These are phyloP conservation scores for Agrostemma githago DNA, from an alignment of 148 eudicot genomes.

Conservation along the genomic window DNA sequence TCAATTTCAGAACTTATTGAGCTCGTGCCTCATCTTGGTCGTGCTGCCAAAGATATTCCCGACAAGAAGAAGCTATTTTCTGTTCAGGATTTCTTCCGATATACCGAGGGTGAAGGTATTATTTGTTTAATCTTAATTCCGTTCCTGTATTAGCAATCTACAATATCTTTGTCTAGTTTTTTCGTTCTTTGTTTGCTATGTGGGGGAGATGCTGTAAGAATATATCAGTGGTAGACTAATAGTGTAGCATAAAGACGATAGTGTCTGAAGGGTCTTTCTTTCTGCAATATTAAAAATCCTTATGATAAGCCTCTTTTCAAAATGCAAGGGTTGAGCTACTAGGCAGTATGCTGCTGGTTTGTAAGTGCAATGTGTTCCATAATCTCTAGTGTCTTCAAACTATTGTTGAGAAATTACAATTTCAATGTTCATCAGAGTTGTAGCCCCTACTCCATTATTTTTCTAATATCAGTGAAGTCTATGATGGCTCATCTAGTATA, in stretches of 20 bases:
- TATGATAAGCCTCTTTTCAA: background rate
- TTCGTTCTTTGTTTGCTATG: background rate
- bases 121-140: background rate
- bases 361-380: background rate
- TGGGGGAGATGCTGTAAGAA: background rate
- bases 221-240: background rate
- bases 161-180: background rate
- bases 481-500: background rate
- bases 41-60: constrained; percentile 72
- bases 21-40: constrained; percentile 79
- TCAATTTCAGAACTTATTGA: constrained; percentile 82
- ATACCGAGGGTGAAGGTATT: constrained; percentile 93
- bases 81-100: constrained; percentile 97
- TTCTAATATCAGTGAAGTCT: background rate
- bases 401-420: background rate
- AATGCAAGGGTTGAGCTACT: background rate
- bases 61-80: constrained; percentile 95
- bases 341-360: background rate
- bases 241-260: background rate
- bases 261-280: background rate
- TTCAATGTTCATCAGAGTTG: background rate
- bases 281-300: background rate
- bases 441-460: background rate
- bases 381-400: background rate
- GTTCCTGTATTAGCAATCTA: background rate